Conservation (phyloP, 257 asterid species). For the Solanum sparsipilum region DNA sequence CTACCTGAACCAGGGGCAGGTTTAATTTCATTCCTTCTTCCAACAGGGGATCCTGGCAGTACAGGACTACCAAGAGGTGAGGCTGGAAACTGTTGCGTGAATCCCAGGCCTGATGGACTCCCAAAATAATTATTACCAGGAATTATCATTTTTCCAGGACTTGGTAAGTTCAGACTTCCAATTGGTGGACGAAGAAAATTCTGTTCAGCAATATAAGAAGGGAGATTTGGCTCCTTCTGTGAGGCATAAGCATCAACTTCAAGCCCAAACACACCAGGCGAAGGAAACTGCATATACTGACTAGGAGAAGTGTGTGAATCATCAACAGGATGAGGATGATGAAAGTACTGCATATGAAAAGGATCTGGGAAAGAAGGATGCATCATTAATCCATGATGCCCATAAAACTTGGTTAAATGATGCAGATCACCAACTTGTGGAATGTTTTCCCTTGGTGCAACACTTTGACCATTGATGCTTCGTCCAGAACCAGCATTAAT, state of each 20-base stretch:
- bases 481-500: slow-evolving; percentile 50
- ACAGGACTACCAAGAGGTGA: slow-evolving; percentile 73
- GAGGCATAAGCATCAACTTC: slow-evolving; percentile 38
- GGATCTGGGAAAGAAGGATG: slow-evolving; percentile 57
- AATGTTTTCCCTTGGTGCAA: slow-evolving; percentile 33
- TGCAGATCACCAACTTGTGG: slow-evolving; percentile 36
- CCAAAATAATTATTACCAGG: slow-evolving; percentile 44
- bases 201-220: slow-evolving; percentile 43
- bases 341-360: slow-evolving; percentile 61
- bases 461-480: slow-evolving; percentile 40
- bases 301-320: slow-evolving; percentile 43
- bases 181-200: slow-evolving; percentile 32
- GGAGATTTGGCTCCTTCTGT: slow-evolving; percentile 26
- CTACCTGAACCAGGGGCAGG: slow-evolving; percentile 39
- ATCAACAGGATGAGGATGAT: slow-evolving; percentile 43
- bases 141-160: slow-evolving; percentile 39
- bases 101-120: slow-evolving; percentile 38
- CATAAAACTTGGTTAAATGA: slow-evolving; percentile 47
- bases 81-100: slow-evolving; percentile 47
- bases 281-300: slow-evolving; percentile 38
- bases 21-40: slow-evolving; percentile 46
- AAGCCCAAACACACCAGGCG: slow-evolving; percentile 28
- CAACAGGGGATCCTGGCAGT: slow-evolving; percentile 57
- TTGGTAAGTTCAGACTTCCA: slow-evolving; percentile 30
- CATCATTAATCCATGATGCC: slow-evolving; percentile 51